phyloP scores from a whole-genome alignment of 2,329 filamentous ascomycete species.

The Penicillium sp. region DNA sequence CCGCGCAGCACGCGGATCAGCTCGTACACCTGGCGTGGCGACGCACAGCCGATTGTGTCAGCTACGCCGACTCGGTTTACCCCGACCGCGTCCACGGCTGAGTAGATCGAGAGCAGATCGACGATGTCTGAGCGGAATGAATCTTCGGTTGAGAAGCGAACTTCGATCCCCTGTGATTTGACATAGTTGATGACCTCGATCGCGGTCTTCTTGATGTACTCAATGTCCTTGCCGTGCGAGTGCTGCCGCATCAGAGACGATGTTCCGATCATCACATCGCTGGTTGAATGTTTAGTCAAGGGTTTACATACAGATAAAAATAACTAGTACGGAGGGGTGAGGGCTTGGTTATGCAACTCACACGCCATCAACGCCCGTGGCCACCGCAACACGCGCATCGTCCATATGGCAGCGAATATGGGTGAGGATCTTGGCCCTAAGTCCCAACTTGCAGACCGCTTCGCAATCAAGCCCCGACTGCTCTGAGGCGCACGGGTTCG shows the following conservation, averaged over 20 bases:
- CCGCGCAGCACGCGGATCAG: slow-evolving; percentile 81
- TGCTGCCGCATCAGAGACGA: slow-evolving; percentile 82
- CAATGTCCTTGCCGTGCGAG: slow-evolving; percentile 89
- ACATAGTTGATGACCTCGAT: slow-evolving; percentile 87
- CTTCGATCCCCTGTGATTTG: slow-evolving; percentile 80
- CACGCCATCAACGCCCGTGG: slow-evolving; percentile 75
- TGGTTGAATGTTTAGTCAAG: slow-evolving; percentile 23
- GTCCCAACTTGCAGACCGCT: too few relatives aligned
- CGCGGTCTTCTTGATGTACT: slow-evolving; percentile 80
- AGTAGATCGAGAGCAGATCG: slow-evolving; percentile 81
- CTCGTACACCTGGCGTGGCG: slow-evolving; percentile 86
- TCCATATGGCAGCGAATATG: too few relatives aligned
- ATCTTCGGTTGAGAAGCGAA: slow-evolving; percentile 82
- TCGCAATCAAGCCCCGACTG: too few relatives aligned
- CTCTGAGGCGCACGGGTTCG: too few relatives aligned
- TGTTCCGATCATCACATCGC: slow-evolving; percentile 81
- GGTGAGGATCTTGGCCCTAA: too few relatives aligned
- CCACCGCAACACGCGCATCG: too few relatives aligned
- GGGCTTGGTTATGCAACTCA: slow-evolving; percentile 44
- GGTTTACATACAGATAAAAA: slow-evolving; percentile 2
- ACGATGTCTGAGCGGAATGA: slow-evolving; percentile 86
- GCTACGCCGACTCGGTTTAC: slow-evolving; percentile 89
- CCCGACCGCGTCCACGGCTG: slow-evolving; percentile 83
- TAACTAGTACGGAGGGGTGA: too few relatives aligned
- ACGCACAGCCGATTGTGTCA: slow-evolving; percentile 85